These are phyloP conservation scores for Lachancea sp. DNA, from an alignment of 805 yeast species.

Conservation along the genomic window DNA sequence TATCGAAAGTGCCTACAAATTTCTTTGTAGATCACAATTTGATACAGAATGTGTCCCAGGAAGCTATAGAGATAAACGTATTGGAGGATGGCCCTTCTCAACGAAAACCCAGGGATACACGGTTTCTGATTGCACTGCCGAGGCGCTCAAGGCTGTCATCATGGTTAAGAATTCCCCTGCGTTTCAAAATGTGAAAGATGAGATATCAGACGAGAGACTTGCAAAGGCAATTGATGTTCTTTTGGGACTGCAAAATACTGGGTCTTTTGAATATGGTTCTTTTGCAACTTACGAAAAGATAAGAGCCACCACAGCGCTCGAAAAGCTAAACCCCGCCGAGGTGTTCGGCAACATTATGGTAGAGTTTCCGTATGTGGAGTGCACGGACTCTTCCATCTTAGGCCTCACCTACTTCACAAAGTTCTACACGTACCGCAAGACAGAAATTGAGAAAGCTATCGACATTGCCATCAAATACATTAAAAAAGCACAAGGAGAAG, in stretches of 20 bases:
- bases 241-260: slow-evolving; percentile 69
- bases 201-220: slow-evolving; percentile 49
- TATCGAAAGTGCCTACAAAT: slow-evolving; percentile 60
- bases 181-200: slow-evolving; percentile 43
- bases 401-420: slow-evolving; percentile 77
- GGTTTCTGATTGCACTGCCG: slow-evolving; percentile 96
- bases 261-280: slow-evolving; percentile 77
- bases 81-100: slow-evolving; percentile 95
- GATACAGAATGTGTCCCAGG: slow-evolving; percentile 71
- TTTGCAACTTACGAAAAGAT: slow-evolving; percentile 88
- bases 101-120: slow-evolving; percentile 95
- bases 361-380: slow-evolving; percentile 96
- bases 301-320: slow-evolving; percentile 72
- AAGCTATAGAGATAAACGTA: slow-evolving; percentile 73
- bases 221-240: slow-evolving; percentile 71
- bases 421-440: slow-evolving; percentile 55
- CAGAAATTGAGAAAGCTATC: slow-evolving; percentile 64
- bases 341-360: slow-evolving; percentile 98
- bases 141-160: slow-evolving; percentile 84
- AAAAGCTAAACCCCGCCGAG: slow-evolving; percentile 87
- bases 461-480: slow-evolving; percentile 69
- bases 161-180: slow-evolving; percentile 72
- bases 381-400: slow-evolving; percentile 90
- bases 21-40: slow-evolving; percentile 78
- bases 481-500: slow-evolving; percentile 55